A percentile compares a stretch with the other conserved stretches of the same genome.
Conservation (phyloP, 345 rosid species). For the Gossypium sturtianum region DNA sequence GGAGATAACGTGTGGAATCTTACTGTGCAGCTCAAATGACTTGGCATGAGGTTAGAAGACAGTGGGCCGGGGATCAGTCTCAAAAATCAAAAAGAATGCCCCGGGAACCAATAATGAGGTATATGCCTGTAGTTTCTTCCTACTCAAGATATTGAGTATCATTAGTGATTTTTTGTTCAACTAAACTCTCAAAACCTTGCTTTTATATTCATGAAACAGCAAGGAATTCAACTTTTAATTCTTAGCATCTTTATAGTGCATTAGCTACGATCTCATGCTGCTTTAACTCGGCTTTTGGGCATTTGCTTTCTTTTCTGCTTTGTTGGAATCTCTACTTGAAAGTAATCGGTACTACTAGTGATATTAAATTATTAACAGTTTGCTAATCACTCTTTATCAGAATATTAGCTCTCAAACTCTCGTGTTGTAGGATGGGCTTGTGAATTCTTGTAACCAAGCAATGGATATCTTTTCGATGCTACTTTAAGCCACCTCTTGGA, state of each 20-base stretch:
- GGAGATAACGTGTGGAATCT: conserved; percentile 4
- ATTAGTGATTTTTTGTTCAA: not conserved
- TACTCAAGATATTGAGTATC: not conserved
- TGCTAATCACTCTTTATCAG: not conserved
- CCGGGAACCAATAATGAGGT: conserved; percentile 38
- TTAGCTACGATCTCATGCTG: not conserved
- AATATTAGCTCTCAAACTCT: not conserved
- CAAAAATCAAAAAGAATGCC: conserved; percentile 21
- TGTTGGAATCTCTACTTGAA: not conserved
- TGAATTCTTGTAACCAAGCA: not conserved
- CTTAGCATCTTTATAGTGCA: not conserved
- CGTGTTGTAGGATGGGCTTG: not conserved
- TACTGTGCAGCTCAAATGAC: conserved; percentile 29
- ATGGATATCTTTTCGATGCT: not conserved
- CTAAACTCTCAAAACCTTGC: not conserved
- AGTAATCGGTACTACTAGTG: not conserved
- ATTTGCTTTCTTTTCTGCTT: not conserved
- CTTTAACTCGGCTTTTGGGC: not conserved
- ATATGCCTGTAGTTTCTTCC: not conserved
- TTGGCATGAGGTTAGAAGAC: conserved; percentile 32
- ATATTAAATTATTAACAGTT: not conserved
- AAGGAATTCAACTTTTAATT: not conserved
- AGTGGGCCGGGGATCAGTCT: conserved; percentile 35
- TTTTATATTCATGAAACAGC: not conserved
- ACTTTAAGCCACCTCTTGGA: not conserved